Conservation (phyloP, 371 early-diverging fungal genomes). For the Homolaphlyctis polyrhiza region DNA sequence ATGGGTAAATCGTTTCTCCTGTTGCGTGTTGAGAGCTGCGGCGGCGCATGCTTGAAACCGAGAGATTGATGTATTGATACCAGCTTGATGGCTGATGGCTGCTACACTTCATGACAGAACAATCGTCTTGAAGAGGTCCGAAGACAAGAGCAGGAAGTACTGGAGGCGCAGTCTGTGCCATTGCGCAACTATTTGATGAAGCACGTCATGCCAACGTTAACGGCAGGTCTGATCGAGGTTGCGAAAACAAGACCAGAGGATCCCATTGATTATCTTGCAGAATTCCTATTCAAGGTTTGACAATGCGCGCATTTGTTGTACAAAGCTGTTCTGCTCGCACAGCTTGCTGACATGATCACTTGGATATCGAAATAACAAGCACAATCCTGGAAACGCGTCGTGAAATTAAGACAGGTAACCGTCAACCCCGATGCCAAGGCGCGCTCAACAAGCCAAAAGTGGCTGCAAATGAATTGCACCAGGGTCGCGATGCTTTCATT, state of each 20-base stretch:
- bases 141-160: conserved; percentile 51
- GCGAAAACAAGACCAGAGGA: conserved; percentile 53
- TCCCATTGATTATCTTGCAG: conserved; percentile 48
- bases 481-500: too few species aligned
- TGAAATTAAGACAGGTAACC: too few species aligned
- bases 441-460: too few species aligned
- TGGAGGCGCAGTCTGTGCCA: conserved; percentile 52
- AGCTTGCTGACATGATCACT: neutral
- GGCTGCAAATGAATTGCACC: too few species aligned
- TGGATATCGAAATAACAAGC: neutral
- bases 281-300: conserved; percentile 37
- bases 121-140: conserved; percentile 42
- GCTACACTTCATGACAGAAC: conserved; percentile 21
- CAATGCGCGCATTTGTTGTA: neutral
- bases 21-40: too few species aligned
- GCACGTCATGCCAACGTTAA: conserved; percentile 51
- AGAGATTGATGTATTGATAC: neutral
- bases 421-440: too few species aligned
- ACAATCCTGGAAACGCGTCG: conserved; percentile 1
- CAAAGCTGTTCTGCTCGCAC: neutral
- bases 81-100: neutral
- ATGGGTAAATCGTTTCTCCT: too few species aligned
- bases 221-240: conserved; percentile 47
- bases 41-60: neutral
- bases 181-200: conserved; percentile 52